Base-by-base conservation (phyloP, 2,329 filamentous ascomycete genomes). In the Chrysoporthe austroafricana region DNA sequence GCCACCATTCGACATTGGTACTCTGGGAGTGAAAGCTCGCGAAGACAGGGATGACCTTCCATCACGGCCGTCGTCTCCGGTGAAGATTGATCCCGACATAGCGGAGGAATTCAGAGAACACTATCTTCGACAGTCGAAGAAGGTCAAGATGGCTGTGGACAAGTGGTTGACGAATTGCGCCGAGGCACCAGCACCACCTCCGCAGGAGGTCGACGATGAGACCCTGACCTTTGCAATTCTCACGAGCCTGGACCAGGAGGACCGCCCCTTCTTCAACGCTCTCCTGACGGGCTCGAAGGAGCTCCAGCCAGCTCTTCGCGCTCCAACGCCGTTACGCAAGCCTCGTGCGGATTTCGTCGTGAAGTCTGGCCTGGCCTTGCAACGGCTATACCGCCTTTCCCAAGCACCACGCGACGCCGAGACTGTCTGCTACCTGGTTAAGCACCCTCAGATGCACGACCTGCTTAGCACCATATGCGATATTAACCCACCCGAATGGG, bases 401-500 rank as follows among this genome's bases (percentile, higher is more conserved):
- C 83, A 87, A 36, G 83, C 86, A 1, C 95, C 95, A 0, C 90
- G 95, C 59, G 93, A 97, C 74, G 92, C 94, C 21, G 94, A 97
- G 77, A 89, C 90, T 6, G 92, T 92, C 14, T 89, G 96, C 72
- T 97, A 93, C 76, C 87, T 98, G 60, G 86, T 97, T 71, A 93
- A 91, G 77, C 91, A 97, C 76, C 89, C 90, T 0, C 84, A 87
- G 14, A 88, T 96, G 61, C 95, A 98, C 77, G 91, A 96, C 74
- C 88, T 97, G 43, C 87, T 98, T 3, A 90, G 93, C 52, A 97
- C 95, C 0, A 85, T 97, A 62, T 90, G 92, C 46, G 93, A 94
- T 63, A 96, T 98, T 73, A 96, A 91, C 75, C 87, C 90, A 59
- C 91, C 92, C n/a, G 95, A 98, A 78, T 98, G 95, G 95, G 95